phyloP scores from a whole-genome alignment of 1,284 basidiomycete genomes.

The Fomitopsis betulina region DNA sequence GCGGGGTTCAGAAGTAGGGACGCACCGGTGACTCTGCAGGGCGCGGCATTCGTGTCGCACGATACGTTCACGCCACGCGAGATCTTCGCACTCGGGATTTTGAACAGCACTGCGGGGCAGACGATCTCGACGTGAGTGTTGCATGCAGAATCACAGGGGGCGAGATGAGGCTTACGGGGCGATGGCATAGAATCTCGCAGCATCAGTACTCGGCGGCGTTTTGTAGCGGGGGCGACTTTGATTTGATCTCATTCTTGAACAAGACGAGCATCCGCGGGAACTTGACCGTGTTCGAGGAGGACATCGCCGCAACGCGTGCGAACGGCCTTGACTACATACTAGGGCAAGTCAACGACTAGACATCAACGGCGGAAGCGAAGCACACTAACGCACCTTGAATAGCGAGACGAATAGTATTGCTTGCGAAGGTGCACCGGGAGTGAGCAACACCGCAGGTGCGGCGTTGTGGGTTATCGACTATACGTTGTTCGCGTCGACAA shows the following conservation, averaged over 20 bases:
- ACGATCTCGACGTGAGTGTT: constrained; percentile 28
- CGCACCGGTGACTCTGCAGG: constrained; percentile 42
- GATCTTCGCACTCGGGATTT: constrained; percentile 32
- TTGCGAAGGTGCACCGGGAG: constrained; percentile 56
- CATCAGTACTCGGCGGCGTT: constrained; percentile 58
- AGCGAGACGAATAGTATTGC: constrained; percentile 31
- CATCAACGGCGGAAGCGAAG: neutral
- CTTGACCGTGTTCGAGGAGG: constrained; percentile 42
- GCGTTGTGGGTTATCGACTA: constrained; percentile 70
- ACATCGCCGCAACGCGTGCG: constrained; percentile 43
- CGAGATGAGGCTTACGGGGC: too few relatives aligned
- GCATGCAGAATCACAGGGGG: too few relatives aligned
- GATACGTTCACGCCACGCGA: constrained; percentile 53
- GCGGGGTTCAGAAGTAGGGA: constrained; percentile 19
- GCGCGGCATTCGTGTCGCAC: constrained; percentile 46
- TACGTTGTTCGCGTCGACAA: constrained; percentile 40
- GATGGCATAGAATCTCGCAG: constrained; percentile 47
- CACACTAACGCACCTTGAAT: neutral
- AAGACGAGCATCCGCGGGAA: constrained; percentile 57
- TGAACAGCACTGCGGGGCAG: constrained; percentile 28
- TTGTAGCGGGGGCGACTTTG: constrained; percentile 42
- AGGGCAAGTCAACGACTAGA: constrained; percentile 34
- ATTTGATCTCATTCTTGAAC: constrained; percentile 56
- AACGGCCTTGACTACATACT: constrained; percentile 53
- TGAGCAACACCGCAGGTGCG: constrained; percentile 67